These are phyloP conservation scores for Tetradesmus obliquus DNA, from an alignment of 139 green algal genomes.

Conservation along the genomic window DNA sequence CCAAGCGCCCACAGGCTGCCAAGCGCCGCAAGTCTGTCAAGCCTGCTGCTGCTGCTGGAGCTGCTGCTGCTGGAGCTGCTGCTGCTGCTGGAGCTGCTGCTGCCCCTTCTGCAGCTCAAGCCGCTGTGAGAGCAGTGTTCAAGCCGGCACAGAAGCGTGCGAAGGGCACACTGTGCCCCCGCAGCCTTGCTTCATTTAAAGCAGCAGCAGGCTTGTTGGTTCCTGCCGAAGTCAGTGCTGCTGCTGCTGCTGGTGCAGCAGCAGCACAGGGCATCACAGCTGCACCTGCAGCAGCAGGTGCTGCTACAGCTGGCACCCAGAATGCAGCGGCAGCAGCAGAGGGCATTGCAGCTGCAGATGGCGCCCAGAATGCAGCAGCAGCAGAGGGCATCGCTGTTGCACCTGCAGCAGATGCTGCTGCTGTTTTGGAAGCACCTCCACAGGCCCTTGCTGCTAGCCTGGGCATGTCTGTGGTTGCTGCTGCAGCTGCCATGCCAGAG, in stretches of 20 bases:
- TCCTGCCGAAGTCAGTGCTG: not conserved
- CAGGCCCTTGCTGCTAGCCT: too few relatives aligned
- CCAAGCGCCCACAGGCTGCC: not conserved
- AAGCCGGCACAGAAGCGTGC: too few relatives aligned
- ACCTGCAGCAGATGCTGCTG: not conserved
- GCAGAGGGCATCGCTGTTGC: not conserved
- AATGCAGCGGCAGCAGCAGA: not conserved
- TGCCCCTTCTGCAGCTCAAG: too few relatives aligned
- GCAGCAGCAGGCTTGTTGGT: not conserved
- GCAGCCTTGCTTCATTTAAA: too few relatives aligned
- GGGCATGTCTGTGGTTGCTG: too few relatives aligned
- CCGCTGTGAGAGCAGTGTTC: too few relatives aligned
- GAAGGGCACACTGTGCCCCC: too few relatives aligned
- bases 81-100: not conserved
- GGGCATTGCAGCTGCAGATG: not conserved
- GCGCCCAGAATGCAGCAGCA: too few relatives aligned
- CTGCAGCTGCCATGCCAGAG: not conserved
- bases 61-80: not conserved
- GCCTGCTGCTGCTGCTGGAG: not conserved
- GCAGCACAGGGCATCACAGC: not conserved
- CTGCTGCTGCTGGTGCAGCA: not conserved
- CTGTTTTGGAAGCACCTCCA: not conserved
- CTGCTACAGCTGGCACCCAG: too few relatives aligned
- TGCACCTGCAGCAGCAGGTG: conserved; percentile 7
- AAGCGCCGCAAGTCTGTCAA: not conserved